Percentiles rank a stretch among this genome's conserved stretches.
Evolutionary conservation across 441 rosid species (phyloP).

Genomic region (Populus tomentosa): DNA sequence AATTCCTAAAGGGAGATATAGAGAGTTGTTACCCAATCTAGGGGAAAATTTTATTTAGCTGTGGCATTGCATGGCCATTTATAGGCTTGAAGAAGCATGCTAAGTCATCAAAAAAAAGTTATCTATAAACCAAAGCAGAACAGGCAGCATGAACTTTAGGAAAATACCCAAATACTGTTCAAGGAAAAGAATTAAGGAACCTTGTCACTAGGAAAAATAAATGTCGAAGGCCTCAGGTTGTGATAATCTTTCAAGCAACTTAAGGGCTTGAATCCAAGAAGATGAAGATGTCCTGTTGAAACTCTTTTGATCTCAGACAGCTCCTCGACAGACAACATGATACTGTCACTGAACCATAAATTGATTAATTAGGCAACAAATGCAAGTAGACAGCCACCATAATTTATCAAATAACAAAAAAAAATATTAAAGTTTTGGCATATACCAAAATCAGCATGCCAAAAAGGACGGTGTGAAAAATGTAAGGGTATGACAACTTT

Average conservation of each 20-base stretch:
- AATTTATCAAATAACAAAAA: not conserved
- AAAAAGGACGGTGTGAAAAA: not conserved
- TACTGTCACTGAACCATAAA: slow-evolving; percentile 45
- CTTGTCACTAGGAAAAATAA: slow-evolving; percentile 89
- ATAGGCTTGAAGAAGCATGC: not conserved
- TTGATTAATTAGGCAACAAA: slow-evolving; percentile 14
- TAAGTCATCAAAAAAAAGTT: not conserved
- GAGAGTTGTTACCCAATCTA: not conserved
- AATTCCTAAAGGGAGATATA: not conserved
- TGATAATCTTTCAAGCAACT: slow-evolving; percentile 86
- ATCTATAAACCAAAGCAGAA: not conserved
- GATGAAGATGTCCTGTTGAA: slow-evolving; percentile 59
- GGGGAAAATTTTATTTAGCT: not conserved
- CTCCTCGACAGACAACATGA: slow-evolving; percentile 63
- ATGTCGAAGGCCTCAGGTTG: slow-evolving; percentile 91
- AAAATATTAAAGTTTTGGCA: not conserved
- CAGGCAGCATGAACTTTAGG: not conserved
- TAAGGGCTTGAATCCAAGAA: slow-evolving; percentile 94
- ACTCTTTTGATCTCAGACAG: slow-evolving; percentile 72
- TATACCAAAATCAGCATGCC: not conserved
- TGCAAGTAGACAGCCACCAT: slow-evolving; percentile 7
- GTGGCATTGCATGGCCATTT: not conserved
- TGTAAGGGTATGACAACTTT: not conserved
- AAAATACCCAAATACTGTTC: not conserved
- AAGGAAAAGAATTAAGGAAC: slow-evolving; percentile 29